Percentiles rank a stretch among this genome's conserved stretches.
These are phyloP conservation scores for Podila minutissima DNA, from an alignment of 192 early-diverging fungal species.

Conservation along the genomic window DNA sequence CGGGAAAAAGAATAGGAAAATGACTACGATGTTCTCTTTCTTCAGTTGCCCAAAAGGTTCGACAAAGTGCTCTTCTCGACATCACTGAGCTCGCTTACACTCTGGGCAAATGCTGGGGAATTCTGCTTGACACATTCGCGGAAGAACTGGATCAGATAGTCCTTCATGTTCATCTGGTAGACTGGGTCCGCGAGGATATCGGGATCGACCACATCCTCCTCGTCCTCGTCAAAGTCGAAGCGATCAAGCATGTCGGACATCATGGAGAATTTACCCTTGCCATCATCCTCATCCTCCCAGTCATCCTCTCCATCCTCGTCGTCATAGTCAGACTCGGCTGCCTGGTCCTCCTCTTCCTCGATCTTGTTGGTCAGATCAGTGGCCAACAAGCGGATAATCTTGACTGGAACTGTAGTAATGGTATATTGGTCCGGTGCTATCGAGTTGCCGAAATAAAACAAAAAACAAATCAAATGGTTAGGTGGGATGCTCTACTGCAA, in stretches of 20 bases:
- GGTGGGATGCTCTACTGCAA: no score
- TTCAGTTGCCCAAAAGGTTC: slow-evolving; percentile 28
- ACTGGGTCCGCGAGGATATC: slow-evolving; percentile 75
- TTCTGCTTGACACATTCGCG: slow-evolving; percentile 63
- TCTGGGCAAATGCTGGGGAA: slow-evolving; percentile 34
- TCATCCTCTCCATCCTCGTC: slow-evolving; percentile 61
- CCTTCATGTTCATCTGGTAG: slow-evolving; percentile 72
- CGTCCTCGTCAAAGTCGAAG: slow-evolving; percentile 56
- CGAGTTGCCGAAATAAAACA: neutral
- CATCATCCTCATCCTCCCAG: slow-evolving; percentile 69
- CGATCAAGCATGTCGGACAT: slow-evolving; percentile 19
- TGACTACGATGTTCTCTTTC: neutral
- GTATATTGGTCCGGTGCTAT: slow-evolving; percentile 84
- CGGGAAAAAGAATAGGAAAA: neutral
- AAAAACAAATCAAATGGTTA: no score
- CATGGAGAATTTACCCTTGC: slow-evolving; percentile 47
- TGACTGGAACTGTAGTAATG: slow-evolving; percentile 79
- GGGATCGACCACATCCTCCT: slow-evolving; percentile 70
- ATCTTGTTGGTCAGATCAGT: slow-evolving; percentile 80
- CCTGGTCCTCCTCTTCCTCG: slow-evolving; percentile 61
- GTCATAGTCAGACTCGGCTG: slow-evolving; percentile 63
- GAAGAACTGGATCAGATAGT: slow-evolving; percentile 68
- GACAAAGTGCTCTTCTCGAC: slow-evolving; percentile 38
- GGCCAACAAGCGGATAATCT: slow-evolving; percentile 87
- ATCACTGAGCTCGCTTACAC: slow-evolving; percentile 32